Conservation (phyloP, 2,329 filamentous ascomycete genomes). For the Ilyonectria robusta region DNA sequence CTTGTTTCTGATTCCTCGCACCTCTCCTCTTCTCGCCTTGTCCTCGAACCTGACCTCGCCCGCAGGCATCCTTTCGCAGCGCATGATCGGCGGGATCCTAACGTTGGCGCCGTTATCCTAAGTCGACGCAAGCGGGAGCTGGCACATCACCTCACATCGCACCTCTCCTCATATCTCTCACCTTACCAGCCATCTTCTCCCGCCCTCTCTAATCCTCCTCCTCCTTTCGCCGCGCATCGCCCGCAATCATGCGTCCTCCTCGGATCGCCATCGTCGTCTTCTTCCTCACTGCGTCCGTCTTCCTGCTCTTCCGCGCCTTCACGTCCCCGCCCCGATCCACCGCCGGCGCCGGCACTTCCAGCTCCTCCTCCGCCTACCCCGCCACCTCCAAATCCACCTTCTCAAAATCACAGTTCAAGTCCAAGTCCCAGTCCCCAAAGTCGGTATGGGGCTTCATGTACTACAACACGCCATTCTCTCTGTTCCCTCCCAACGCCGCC, state of each 20-base stretch:
- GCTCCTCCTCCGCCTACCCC: slow-evolving; percentile 44
- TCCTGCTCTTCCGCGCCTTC: slow-evolving; percentile 69
- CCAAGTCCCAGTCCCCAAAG: slow-evolving; percentile 30
- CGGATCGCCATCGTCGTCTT: slow-evolving; percentile 62
- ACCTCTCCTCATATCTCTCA: slow-evolving; percentile 37
- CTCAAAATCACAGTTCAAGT: slow-evolving; percentile 26
- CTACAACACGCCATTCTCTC: slow-evolving; percentile 82
- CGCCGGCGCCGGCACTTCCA: slow-evolving; percentile 39
- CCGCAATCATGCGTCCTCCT: slow-evolving; percentile 28
- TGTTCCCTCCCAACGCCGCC: slow-evolving; percentile 95
- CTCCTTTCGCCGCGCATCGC: background rate
- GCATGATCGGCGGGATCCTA: slow-evolving; percentile 20
- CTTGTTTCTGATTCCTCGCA: slow-evolving; percentile 25
- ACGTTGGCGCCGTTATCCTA: slow-evolving; percentile 14
- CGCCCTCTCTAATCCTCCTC: slow-evolving; percentile 15
- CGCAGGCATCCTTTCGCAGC: slow-evolving; percentile 4
- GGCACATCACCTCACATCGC: slow-evolving; percentile 39
- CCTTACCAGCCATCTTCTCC: slow-evolving; percentile 15
- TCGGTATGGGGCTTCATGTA: slow-evolving; percentile 69
- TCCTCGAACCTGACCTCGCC: slow-evolving; percentile 6
- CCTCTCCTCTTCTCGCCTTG: slow-evolving; percentile 19
- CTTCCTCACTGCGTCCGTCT: slow-evolving; percentile 67
- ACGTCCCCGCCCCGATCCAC: slow-evolving; percentile 53
- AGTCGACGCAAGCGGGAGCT: slow-evolving; percentile 19
- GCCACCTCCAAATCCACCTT: slow-evolving; percentile 40